Conservation (phyloP, 139 green algal genomes). For the Chlamydomonas incerta region DNA sequence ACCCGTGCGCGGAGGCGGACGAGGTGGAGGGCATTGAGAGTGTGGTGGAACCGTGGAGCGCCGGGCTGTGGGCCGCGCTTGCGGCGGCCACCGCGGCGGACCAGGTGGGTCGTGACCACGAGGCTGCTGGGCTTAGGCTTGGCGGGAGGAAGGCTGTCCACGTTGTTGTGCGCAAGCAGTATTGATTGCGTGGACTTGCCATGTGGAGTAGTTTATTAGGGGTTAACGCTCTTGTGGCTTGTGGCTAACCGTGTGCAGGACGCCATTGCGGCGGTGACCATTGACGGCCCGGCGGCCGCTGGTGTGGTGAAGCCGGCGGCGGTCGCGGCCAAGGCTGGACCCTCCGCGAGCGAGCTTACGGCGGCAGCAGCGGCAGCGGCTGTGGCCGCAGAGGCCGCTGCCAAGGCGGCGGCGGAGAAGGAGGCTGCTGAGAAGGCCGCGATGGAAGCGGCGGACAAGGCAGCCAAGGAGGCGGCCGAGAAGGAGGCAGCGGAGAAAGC, state of each 20-base stretch:
- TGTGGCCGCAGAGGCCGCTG: background rate
- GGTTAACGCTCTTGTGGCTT: too few relatives aligned
- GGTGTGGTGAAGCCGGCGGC: background rate
- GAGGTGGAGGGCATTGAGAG: slow-evolving; percentile 94
- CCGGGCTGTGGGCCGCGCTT: slow-evolving; percentile 80
- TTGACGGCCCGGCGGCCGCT: background rate
- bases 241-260: too few relatives aligned
- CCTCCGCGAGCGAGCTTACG: background rate
- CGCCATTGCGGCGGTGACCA: background rate
- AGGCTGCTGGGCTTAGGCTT: too few relatives aligned
- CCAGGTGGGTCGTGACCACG: background rate
- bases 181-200: too few relatives aligned
- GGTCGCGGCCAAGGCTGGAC: background rate
- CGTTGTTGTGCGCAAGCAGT: too few relatives aligned
- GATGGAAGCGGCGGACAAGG: background rate
- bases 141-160: too few relatives aligned
- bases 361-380: background rate
- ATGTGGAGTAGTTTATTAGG: too few relatives aligned
- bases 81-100: background rate
- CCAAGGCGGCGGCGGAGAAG: background rate
- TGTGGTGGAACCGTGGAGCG: slow-evolving; percentile 85
- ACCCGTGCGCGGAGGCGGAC: slow-evolving; percentile 83
- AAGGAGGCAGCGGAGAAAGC: background rate
- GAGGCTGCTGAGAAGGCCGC: background rate
- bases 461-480: background rate